phyloP scores from a whole-genome alignment of 2,329 filamentous ascomycete genomes.

The Arthrobotrys entomopaga region DNA sequence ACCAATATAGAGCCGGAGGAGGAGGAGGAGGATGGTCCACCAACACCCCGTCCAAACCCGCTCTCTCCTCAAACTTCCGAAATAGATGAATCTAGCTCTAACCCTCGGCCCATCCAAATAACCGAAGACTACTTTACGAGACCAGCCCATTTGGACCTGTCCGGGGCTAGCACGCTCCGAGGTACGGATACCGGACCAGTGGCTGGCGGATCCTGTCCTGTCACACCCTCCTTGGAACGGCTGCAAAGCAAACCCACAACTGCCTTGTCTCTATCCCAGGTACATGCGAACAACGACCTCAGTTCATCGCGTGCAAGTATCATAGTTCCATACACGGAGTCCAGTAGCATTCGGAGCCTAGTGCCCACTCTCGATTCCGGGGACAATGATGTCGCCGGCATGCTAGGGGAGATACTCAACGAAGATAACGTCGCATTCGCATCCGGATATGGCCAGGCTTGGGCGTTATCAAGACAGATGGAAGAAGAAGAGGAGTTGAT shows the following conservation, averaged over 20 bases:
- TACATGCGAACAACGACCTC: constrained; percentile 44
- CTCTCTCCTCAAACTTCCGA: neutral
- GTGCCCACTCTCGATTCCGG: constrained; percentile 57
- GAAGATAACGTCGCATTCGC: constrained; percentile 56
- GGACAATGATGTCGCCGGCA: constrained; percentile 59
- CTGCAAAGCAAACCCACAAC: constrained; percentile 52
- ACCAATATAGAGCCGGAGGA: constrained; percentile 21
- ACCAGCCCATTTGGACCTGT: constrained; percentile 36
- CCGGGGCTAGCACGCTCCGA: constrained; percentile 34
- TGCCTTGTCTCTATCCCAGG: constrained; percentile 51
- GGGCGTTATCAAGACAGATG: constrained; percentile 44
- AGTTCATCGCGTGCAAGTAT: constrained; percentile 41
- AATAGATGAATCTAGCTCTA: neutral
- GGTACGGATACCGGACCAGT: constrained; percentile 35
- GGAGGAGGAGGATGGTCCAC: constrained; percentile 33
- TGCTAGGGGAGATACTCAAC: constrained; percentile 59
- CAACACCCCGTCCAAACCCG: constrained; percentile 30
- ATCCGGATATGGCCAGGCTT: constrained; percentile 37
- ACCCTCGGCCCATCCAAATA: constrained; percentile 26
- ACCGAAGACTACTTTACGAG: constrained; percentile 50
- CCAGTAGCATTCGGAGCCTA: constrained; percentile 57
- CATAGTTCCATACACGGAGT: constrained; percentile 52
- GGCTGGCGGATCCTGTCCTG: constrained; percentile 35
- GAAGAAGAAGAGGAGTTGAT: constrained; percentile 50
- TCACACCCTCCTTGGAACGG: constrained; percentile 50